Evolutionary conservation across 768 basidiomycete genomes (phyloP), one percentile per base, ranked within the genome.

Genomic region (Hypholoma fasciculare): DNA sequence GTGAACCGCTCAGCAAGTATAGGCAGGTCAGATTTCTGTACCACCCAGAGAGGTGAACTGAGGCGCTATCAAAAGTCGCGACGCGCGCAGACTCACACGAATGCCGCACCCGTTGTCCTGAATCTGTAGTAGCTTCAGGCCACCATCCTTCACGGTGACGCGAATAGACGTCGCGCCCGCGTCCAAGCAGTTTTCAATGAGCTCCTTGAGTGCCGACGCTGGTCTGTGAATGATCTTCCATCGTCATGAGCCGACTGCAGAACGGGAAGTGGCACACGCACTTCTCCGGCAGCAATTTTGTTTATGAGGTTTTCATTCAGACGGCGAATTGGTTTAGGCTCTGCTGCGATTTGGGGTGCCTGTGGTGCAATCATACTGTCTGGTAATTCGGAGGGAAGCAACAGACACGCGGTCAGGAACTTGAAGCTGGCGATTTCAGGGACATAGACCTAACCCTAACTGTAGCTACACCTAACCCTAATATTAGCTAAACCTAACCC

Each of bases 41-140:
- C 57, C 19, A 44, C 26, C 23, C 23, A 38, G 14, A 16, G 7
- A 17, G 14, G 34, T 30, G 23, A 34, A 7, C 37, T 47, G 30
- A 43, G 17, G 37, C 30, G 26, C 12, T 7, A 36, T 49, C 19
- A 9, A 7, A 17, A 7, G 20, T 23, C 9, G 36, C 13, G 16
- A 30, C 40, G 26, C 17, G 40, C 7, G 1, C 49, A 55, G 30
- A 75, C 88, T 67, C 65, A 94, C 95, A 48, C 90, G 83, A 66
- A 98, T 98, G 2, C 96, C 97, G 72, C 86, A 92, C 0, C 97
- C 96, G 69, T 99, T 97, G 68, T 99, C 97, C 66, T 95, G 92
- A 52, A 98, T 96, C 73, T 97, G 94, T 38, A 98, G 81, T 14
- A 96, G 76, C 70, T 96, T 98, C 78, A 98, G 76, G 3, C 97